Percentiles rank a stretch among this genome's conserved stretches.
Evolutionary conservation across 2,329 filamentous ascomycete genomes (phyloP).

Genomic region (Verticillium nonalfalfae): DNA sequence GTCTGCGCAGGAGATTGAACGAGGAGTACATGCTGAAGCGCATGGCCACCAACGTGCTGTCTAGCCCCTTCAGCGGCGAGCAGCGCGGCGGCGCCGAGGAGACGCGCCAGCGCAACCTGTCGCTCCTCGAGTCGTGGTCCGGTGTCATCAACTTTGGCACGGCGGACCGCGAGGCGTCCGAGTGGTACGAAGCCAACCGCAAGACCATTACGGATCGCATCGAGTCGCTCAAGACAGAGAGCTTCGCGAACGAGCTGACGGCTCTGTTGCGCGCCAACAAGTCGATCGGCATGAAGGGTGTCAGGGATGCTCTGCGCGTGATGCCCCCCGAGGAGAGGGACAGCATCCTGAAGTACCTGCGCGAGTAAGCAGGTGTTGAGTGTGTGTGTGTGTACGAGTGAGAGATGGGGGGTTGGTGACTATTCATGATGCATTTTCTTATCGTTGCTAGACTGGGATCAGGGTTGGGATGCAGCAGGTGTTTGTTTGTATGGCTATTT

Average conservation of each 20-base stretch:
- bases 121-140: conserved; percentile 77
- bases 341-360: conserved; percentile 60
- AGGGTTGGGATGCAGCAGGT: neutral
- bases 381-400: neutral
- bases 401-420: conserved; percentile 1
- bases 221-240: conserved; percentile 73
- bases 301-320: conserved; percentile 78
- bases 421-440: neutral
- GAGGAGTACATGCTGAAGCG: conserved; percentile 96
- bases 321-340: conserved; percentile 87
- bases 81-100: conserved; percentile 32
- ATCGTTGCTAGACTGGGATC: neutral
- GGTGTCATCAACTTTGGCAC: conserved; percentile 69
- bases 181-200: conserved; percentile 95
- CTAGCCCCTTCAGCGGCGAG: conserved; percentile 22
- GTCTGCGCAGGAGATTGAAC: conserved; percentile 89
- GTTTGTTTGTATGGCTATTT: neutral
- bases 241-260: conserved; percentile 42
- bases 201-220: conserved; percentile 79
- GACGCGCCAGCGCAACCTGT: conserved; percentile 60
- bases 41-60: conserved; percentile 48
- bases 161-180: conserved; percentile 76
- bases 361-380: conserved; percentile 25
- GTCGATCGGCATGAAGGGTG: conserved; percentile 74
- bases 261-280: conserved; percentile 37